phyloP scores from a whole-genome alignment of 1,139 yeast genomes.

The Nadsonia starkeyi-henricii region DNA sequence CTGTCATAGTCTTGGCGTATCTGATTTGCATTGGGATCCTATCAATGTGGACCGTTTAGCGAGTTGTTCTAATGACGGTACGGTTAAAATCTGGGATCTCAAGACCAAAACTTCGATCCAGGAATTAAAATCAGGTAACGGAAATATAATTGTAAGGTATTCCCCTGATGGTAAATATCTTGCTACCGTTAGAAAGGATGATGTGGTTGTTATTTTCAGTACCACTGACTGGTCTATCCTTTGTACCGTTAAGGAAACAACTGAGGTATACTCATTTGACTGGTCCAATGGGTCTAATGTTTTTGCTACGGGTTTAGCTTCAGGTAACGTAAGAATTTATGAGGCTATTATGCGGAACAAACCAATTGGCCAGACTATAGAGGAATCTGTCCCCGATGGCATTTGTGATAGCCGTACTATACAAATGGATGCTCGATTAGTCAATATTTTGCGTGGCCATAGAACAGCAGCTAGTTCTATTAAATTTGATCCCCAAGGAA shows the following conservation, averaged over 20 bases:
- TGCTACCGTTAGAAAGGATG: slow-evolving; percentile 32
- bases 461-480: slow-evolving; percentile 39
- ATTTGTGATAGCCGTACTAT: background rate
- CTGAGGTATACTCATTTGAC: slow-evolving; percentile 28
- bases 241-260: slow-evolving; percentile 12
- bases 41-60: slow-evolving; percentile 37
- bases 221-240: slow-evolving; percentile 9
- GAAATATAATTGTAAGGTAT: slow-evolving; percentile 29
- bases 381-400: background rate
- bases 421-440: slow-evolving; percentile 9
- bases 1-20: slow-evolving; percentile 33
- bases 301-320: slow-evolving; percentile 22
- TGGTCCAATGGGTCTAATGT: slow-evolving; percentile 19
- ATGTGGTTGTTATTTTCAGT: slow-evolving; percentile 12
- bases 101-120: slow-evolving; percentile 30
- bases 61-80: slow-evolving; percentile 42
- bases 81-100: slow-evolving; percentile 43
- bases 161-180: slow-evolving; percentile 42
- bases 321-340: slow-evolving; percentile 22
- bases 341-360: slow-evolving; percentile 9
- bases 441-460: slow-evolving; percentile 32
- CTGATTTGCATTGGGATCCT: slow-evolving; percentile 50
- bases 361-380: too few species aligned
- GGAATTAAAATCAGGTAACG: slow-evolving; percentile 22
- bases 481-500: slow-evolving; percentile 45